These are phyloP conservation scores for Peronospora belbahrii DNA, from an alignment of 352 stramenopile species.

Conservation along the genomic window DNA sequence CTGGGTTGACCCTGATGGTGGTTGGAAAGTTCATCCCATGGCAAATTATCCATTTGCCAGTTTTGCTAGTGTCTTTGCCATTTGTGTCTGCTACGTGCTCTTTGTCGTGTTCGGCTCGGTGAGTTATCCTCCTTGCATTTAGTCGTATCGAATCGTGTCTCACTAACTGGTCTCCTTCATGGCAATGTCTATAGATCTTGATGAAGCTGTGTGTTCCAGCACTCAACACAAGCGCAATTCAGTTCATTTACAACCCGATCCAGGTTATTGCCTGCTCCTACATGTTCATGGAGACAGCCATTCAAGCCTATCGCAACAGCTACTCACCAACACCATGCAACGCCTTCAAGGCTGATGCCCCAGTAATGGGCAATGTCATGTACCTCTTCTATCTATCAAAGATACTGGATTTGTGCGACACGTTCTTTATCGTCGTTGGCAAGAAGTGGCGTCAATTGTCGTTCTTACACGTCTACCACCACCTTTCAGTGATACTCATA, in stretches of 20 bases:
- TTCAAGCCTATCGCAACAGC: conserved; percentile 88
- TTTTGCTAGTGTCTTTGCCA: conserved; percentile 49
- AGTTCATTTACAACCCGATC: conserved; percentile 96
- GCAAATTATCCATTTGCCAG: conserved; percentile 49
- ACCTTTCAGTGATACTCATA: conserved; percentile 64
- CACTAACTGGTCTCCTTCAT: conserved; percentile 37
- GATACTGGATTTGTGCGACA: conserved; percentile 89
- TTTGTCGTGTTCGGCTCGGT: conserved; percentile 66
- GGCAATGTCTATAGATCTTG: conserved; percentile 2
- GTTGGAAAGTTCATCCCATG: conserved; percentile 63
- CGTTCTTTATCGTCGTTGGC: conserved; percentile 96
- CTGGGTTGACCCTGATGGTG: conserved; percentile 48
- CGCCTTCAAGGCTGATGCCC: conserved; percentile 80
- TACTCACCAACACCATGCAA: conserved; percentile 92
- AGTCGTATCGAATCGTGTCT: conserved; percentile 19
- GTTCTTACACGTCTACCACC: conserved; percentile 97
- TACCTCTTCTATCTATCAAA: conserved; percentile 99
- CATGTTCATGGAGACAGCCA: conserved; percentile 92
- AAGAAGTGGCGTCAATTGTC: conserved; percentile 97
- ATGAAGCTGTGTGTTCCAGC: conserved; percentile 67
- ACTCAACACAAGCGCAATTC: conserved; percentile 75
- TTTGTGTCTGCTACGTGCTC: conserved; percentile 49
- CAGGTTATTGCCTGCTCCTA: conserved; percentile 95
- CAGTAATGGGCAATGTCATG: conserved; percentile 91
- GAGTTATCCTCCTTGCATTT: neutral